Base-by-base conservation (phyloP, 495 filamentous ascomycete species). In the Daldinia vernicosa region DNA sequence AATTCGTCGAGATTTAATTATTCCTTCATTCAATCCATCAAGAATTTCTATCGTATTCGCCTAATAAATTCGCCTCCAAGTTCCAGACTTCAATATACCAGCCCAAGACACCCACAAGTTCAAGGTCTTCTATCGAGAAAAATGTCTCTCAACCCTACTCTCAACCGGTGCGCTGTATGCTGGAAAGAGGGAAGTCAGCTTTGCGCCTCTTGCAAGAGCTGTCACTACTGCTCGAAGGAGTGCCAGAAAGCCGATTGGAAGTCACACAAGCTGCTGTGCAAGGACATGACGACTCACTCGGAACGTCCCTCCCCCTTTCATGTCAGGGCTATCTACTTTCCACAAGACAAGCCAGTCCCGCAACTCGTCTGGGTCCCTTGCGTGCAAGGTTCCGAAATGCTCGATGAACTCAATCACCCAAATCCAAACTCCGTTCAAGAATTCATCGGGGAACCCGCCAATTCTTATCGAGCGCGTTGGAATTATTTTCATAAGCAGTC, bases 171-270 rank as follows among this genome's bases (percentile, higher is more conserved):
- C 40, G 40, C 6, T 4, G 40, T 45, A 17, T 74, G 35, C 19
- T 53, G 55, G 55, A 57, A 62, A 47, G 28, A 50, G 0, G 56
- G 27, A 6, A 43, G 28, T n/a, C 8, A 32, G 7, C n/a, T 60
- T 0, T 65, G 67, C 22, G 19, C 1, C 0, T 4, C 1, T 6
- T 70, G 67, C 37, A 51, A 54, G 15, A 70, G 67, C 56, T 60
- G 54, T 40, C 14, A 9, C 33, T 70, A 70, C 15, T 70, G 67
- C 28, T 70, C 67, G 0, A 70, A 55, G 39, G 45, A 30, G 1
- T 70, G 60, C 50, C 67, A 70, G 17, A 54, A 15, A 6, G 45
- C 15, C 19, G 61, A 70, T 14, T 70, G 54, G 60, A 43, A 24
- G 2, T 33, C 32, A 4, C 61, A 70, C 28, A 70, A 65, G 28